phyloP scores from a whole-genome alignment of 768 basidiomycete genomes.

The Chalciporus sphaerocephalus region DNA sequence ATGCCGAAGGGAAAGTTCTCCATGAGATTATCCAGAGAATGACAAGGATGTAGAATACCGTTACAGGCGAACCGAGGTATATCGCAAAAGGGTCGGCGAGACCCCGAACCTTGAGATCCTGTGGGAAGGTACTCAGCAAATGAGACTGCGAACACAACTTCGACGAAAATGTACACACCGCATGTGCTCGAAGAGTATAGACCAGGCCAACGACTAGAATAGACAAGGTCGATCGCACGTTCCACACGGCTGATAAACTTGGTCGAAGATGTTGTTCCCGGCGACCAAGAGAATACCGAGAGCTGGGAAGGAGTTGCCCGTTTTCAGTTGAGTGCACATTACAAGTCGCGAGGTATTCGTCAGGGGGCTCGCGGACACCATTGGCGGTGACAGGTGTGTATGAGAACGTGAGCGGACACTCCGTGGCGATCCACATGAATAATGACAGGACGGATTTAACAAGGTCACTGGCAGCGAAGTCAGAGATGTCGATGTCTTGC shows the following conservation, averaged over 20 bases:
- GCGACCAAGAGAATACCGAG: not conserved
- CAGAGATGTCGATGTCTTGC: slow-evolving; percentile 11
- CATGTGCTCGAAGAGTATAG: slow-evolving; percentile 13
- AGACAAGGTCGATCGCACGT: slow-evolving; percentile 11
- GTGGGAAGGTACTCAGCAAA: slow-evolving; percentile 4
- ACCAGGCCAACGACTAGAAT: slow-evolving; percentile 14
- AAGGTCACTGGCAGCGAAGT: slow-evolving; percentile 19
- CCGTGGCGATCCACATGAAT: slow-evolving; percentile 11
- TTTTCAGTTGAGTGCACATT: slow-evolving; percentile 7
- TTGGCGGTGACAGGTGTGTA: not conserved
- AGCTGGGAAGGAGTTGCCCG: slow-evolving; percentile 2
- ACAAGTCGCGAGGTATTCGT: slow-evolving; percentile 7
- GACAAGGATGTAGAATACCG: slow-evolving; percentile 18
- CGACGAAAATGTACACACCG: slow-evolving; percentile 15
- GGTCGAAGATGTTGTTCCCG: slow-evolving; percentile 5
- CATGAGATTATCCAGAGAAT: slow-evolving; percentile 17
- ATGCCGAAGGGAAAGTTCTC: slow-evolving; percentile 16
- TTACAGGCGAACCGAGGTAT: slow-evolving; percentile 24
- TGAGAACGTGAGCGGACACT: not conserved
- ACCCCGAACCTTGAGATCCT: slow-evolving; percentile 20
- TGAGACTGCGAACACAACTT: not conserved
- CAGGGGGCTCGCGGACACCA: not conserved
- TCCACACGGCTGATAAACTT: slow-evolving; percentile 2
- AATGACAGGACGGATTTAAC: slow-evolving; percentile 17
- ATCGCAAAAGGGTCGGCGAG: slow-evolving; percentile 18